Evolutionary conservation across 176 grass and related monocot species (phyloP), one percentile per base, ranked within the genome.

Genomic region (Musa acuminata): DNA sequence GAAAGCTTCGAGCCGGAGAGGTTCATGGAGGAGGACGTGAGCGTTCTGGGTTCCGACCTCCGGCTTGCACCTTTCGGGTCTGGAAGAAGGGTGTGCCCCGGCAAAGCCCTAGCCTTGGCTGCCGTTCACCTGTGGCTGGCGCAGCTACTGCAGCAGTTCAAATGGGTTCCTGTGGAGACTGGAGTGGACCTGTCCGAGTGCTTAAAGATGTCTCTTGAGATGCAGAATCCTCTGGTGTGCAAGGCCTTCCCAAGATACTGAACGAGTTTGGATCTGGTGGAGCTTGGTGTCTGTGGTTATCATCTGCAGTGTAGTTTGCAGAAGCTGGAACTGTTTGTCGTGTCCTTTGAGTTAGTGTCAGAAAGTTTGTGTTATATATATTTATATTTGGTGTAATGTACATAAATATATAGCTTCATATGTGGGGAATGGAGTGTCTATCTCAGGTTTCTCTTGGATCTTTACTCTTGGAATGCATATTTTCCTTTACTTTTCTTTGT

Each of bases 161-260:
- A 13, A 10, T 74, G 72, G 72, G 13, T 74, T 13, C 72, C 72
- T 1, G 5, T 9, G 11, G 23, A 54, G 5, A 14, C 11, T 1
- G 72, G 68, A 74, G 24, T 73, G 9, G 71, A 73, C 71, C 57
- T 73, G 71, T 22, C 21, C 24, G 72, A 74, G 24, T 35, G 72
- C 52, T 27, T 74, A 20, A 74, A 74, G 72, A 74, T 74, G 72
- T 74, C 72, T 7, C 21, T 74, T 0, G 72, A 74, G 72, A 55
- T 74, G 72, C 55, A 74, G 72, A 55, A 55, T 9, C 53, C 72
- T 27, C 13, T 74, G 52, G 72, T 58, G 1, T 74, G 72, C 51
- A 74, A 12, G 72, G 72, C 52, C 8, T 9, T 74, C 6, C 72
- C 72, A 58, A 74, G 72, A 55, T 74, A 11, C n/a, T 72, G 51